Evolutionary conservation across 306 rosid species (phyloP).

Genomic region (Corylus heterophylla): DNA sequence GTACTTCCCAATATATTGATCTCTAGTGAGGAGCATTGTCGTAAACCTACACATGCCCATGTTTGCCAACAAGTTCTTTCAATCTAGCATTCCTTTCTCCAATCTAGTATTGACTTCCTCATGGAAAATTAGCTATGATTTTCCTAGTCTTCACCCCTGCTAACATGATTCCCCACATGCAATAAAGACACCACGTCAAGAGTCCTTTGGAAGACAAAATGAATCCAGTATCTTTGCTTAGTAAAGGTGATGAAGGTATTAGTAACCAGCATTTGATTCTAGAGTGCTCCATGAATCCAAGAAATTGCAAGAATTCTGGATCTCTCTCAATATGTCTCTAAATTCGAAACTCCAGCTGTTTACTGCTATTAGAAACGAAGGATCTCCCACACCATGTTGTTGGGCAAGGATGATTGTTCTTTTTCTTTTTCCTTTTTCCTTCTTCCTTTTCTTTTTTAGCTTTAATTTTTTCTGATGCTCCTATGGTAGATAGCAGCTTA

Average conservation of each 20-base stretch:
- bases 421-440: too few species aligned
- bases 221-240: not conserved
- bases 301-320: not conserved
- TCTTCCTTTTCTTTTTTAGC: not conserved
- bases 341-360: not conserved
- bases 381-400: not conserved
- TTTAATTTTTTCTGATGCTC: not conserved
- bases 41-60: not conserved
- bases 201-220: not conserved
- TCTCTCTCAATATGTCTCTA: not conserved
- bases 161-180: not conserved
- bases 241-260: not conserved
- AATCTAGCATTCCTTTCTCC: conserved; percentile 1
- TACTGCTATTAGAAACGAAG: not conserved
- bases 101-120: not conserved
- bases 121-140: not conserved
- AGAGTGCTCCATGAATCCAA: not conserved
- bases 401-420: not conserved
- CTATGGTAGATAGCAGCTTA: not conserved
- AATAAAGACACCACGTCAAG: not conserved
- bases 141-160: not conserved
- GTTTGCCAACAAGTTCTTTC: not conserved
- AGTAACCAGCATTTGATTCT: not conserved
- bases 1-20: not conserved
- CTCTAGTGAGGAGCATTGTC: not conserved